Conservation (phyloP, 139 green algal genomes). For the Asterochloris erici region DNA sequence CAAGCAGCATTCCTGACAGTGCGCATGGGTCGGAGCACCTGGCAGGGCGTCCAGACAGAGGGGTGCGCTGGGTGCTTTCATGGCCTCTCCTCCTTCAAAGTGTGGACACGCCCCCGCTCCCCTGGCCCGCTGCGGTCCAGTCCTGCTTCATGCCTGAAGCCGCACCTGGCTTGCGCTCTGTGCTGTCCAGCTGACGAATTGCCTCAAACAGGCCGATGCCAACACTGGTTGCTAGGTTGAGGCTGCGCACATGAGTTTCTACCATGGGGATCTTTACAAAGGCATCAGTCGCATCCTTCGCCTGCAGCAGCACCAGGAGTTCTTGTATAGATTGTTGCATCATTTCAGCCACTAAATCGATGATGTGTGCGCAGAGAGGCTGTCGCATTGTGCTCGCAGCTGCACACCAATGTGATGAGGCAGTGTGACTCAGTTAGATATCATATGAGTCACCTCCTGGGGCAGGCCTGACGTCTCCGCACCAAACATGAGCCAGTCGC, state of each 20-base stretch:
- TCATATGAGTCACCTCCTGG: constrained; percentile 26
- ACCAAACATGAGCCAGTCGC: constrained; percentile 63
- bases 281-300: constrained; percentile 42
- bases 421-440: background rate
- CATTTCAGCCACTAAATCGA: background rate
- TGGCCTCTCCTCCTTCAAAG: too few relatives aligned
- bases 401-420: background rate
- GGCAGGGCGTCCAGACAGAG: too few relatives aligned
- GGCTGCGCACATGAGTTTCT: constrained; percentile 74
- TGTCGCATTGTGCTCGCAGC: background rate
- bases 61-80: too few relatives aligned
- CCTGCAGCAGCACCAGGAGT: constrained; percentile 23
- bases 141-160: too few relatives aligned
- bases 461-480: constrained; percentile 78
- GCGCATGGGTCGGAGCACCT: too few relatives aligned
- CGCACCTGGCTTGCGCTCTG: too few relatives aligned
- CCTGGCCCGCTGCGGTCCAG: too few relatives aligned
- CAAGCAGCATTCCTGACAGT: too few relatives aligned
- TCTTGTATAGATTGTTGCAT: background rate
- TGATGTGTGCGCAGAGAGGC: background rate
- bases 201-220: constrained; percentile 89
- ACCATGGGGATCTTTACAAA: constrained; percentile 86
- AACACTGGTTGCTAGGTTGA: constrained; percentile 81
- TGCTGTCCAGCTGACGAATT: constrained; percentile 72
- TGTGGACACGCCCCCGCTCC: too few relatives aligned